Evolutionary conservation across 108 stramenopile genomes (phyloP).

Genomic region (Chaetoceros muelleri): DNA sequence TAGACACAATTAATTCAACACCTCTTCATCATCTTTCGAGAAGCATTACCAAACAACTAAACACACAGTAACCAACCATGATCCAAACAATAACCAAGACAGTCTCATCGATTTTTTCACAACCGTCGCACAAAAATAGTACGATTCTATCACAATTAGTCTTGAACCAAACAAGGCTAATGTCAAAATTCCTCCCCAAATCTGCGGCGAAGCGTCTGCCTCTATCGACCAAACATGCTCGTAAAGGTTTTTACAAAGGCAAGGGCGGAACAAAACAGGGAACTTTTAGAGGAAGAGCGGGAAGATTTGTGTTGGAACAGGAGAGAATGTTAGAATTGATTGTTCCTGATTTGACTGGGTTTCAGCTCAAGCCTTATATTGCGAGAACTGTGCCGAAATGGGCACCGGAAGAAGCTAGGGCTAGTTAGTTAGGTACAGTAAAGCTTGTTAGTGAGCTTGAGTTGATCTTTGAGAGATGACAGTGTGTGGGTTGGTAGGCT

Average conservation of each 20-base stretch:
- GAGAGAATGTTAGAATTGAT: conserved; percentile 58
- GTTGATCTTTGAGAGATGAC: too few relatives aligned
- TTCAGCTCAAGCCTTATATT: conserved; percentile 71
- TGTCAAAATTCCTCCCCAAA: conserved; percentile 74
- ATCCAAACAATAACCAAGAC: too few relatives aligned
- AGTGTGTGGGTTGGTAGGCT: too few relatives aligned
- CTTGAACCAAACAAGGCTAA: conserved; percentile 28
- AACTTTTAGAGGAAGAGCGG: conserved; percentile 41
- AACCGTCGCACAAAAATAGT: too few relatives aligned
- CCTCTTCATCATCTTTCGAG: too few relatives aligned
- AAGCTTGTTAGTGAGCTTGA: too few relatives aligned
- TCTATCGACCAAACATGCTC: conserved; percentile 64
- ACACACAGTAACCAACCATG: too few relatives aligned
- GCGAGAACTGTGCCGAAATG: conserved; percentile 51
- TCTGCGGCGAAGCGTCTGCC: conserved; percentile 67
- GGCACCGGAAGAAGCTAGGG: conserved; percentile 32
- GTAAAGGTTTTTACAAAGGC: conserved; percentile 84
- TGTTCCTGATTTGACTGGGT: conserved; percentile 70
- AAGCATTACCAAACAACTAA: too few relatives aligned
- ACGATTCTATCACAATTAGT: too few relatives aligned
- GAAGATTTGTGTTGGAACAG: conserved; percentile 64
- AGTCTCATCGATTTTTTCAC: too few relatives aligned
- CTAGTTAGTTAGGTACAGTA: not conserved
- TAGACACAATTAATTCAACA: too few relatives aligned
- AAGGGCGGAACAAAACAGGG: conserved; percentile 80